phyloP scores from a whole-genome alignment of 2,329 filamentous ascomycete species.

The Pseudogymnoascus sp. region DNA sequence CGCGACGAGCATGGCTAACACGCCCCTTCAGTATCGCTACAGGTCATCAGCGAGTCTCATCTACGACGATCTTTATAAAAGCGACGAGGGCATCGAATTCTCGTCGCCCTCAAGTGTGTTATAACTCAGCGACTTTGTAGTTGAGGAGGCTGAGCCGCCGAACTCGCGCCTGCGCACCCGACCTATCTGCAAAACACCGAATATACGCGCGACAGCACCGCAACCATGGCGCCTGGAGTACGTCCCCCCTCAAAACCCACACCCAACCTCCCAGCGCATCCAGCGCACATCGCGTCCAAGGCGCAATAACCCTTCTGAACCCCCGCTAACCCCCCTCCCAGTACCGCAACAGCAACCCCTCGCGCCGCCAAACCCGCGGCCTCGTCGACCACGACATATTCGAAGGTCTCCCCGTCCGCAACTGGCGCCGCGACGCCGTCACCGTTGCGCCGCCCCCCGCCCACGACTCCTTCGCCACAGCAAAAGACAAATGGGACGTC shows the following conservation, averaged over 20 bases:
- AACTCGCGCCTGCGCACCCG: neutral
- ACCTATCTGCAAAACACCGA: neutral
- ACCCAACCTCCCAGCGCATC: neutral
- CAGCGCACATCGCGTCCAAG: neutral
- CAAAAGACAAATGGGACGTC: slow-evolving; percentile 60
- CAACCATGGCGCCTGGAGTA: slow-evolving; percentile 8
- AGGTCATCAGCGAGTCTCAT: neutral
- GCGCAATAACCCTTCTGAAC: neutral
- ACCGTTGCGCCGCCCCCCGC: slow-evolving; percentile 57
- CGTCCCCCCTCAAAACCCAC: neutral
- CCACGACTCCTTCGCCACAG: slow-evolving; percentile 50
- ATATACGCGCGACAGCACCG: neutral
- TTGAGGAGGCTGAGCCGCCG: neutral
- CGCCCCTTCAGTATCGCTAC: neutral
- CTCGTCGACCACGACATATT: slow-evolving; percentile 46
- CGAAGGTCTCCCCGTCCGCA: slow-evolving; percentile 64
- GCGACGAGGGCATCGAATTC: neutral
- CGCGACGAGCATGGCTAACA: neutral
- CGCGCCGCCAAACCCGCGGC: slow-evolving; percentile 24
- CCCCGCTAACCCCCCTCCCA: neutral
- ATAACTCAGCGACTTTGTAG: neutral
- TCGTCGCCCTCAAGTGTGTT: neutral
- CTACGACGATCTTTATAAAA: neutral
- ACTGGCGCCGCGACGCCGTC: slow-evolving; percentile 71
- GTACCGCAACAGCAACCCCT: neutral